These are phyloP conservation scores for Annulohypoxylon bovei DNA, from an alignment of 495 filamentous ascomycete species.

Conservation along the genomic window DNA sequence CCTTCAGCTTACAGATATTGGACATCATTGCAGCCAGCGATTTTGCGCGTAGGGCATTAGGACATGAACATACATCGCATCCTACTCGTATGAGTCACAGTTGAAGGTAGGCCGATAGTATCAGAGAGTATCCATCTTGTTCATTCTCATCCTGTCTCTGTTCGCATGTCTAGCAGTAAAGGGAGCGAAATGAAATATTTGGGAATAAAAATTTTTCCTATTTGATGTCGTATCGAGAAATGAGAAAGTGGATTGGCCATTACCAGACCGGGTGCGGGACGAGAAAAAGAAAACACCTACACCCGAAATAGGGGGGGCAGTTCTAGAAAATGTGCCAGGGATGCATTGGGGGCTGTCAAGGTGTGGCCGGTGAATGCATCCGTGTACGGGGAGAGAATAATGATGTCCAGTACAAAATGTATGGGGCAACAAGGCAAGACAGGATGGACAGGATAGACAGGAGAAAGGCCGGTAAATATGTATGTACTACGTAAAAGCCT, in stretches of 20 bases:
- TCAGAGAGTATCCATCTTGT: constrained; percentile 26
- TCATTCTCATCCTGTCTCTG: constrained; percentile 24
- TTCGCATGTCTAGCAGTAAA: constrained; percentile 30
- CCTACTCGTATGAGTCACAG: constrained; percentile 50
- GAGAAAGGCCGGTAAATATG: constrained; percentile 18
- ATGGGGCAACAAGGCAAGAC: constrained; percentile 3
- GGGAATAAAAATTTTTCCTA: constrained; percentile 48
- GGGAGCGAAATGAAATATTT: constrained; percentile 46
- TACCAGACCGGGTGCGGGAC: constrained; percentile 26
- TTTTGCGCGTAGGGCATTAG: constrained; percentile 51
- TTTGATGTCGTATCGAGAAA: constrained; percentile 48
- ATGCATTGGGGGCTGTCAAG: constrained; percentile 40
- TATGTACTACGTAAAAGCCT: neutral
- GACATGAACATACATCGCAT: constrained; percentile 49
- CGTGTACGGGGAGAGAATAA: constrained; percentile 32
- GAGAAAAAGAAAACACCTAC: constrained; percentile 37
- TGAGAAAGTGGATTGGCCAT: constrained; percentile 45
- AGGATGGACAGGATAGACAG: constrained; percentile 8
- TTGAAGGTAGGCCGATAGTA: constrained; percentile 33
- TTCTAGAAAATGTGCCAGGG: constrained; percentile 49
- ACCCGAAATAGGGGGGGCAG: constrained; percentile 44
- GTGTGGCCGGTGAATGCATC: constrained; percentile 46
- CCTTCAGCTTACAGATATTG: constrained; percentile 54
- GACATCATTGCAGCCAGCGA: constrained; percentile 59
- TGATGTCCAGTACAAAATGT: constrained; percentile 18